These are phyloP conservation scores for Cryptosporidium sp. DNA, from an alignment of 169 alveolate genomes.

Conservation along the genomic window DNA sequence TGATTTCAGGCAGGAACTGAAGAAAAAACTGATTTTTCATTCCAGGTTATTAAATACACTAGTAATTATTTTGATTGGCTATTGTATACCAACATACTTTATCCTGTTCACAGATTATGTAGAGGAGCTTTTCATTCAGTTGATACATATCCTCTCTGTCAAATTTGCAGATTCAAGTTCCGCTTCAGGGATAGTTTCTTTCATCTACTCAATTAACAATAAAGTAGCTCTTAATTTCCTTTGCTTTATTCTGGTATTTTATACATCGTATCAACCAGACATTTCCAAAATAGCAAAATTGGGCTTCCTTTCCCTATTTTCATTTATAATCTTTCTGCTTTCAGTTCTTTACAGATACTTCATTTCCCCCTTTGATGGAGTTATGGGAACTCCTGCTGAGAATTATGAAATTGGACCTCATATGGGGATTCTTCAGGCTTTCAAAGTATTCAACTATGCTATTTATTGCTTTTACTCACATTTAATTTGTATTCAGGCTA, in stretches of 20 bases:
- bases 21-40: conserved; percentile 18
- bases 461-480: conserved; percentile 69
- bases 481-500: conserved; percentile 57
- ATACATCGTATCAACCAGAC: conserved; percentile 39
- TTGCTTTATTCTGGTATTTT: conserved; percentile 31
- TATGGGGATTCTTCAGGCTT: conserved; percentile 42
- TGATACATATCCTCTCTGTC: conserved; percentile 15
- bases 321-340: conserved; percentile 38
- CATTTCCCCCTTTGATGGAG: conserved; percentile 46
- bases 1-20: conserved; percentile 50
- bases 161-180: conserved; percentile 16
- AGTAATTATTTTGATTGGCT: conserved; percentile 29
- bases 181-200: neutral
- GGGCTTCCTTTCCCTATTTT: conserved; percentile 33
- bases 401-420: conserved; percentile 56
- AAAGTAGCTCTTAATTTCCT: conserved; percentile 10
- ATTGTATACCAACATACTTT: conserved; percentile 69
- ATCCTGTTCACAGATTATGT: conserved; percentile 58
- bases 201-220: conserved; percentile 14
- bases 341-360: conserved; percentile 54
- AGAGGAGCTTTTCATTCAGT: conserved; percentile 46
- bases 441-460: conserved; percentile 52
- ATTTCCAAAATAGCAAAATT: conserved; percentile 59
- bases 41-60: conserved; percentile 27
- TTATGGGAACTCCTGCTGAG: conserved; percentile 14